Evolutionary conservation across 768 basidiomycete genomes (phyloP), one percentile per base, ranked within the genome.

Genomic region (Rhodotorula taiwanensis): DNA sequence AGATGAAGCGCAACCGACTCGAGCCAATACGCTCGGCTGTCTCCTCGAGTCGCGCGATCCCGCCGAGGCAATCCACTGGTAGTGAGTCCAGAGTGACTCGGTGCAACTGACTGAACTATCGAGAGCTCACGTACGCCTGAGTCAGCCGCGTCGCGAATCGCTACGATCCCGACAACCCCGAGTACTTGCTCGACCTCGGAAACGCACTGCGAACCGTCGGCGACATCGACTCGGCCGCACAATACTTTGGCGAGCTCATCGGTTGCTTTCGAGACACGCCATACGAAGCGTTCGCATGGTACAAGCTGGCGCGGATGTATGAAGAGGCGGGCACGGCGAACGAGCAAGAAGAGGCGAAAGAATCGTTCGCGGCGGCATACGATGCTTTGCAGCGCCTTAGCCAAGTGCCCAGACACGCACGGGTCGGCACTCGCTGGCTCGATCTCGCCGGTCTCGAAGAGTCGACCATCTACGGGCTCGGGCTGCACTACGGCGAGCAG

Each of bases 81-180:
- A 60, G 58, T 60, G 34, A 14, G 58, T 47, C 15, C 13, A 8
- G 8, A n/a, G n/a, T n/a, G n/a, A n/a, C n/a, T n/a, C n/a, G n/a
- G n/a, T n/a, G n/a, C n/a, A n/a, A n/a, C n/a, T n/a, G n/a, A n/a
- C n/a, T n/a, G n/a, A n/a, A n/a, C n/a, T n/a, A n/a, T n/a, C n/a
- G n/a, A n/a, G n/a, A n/a, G n/a, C n/a, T n/a, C n/a, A n/a, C n/a
- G n/a, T n/a, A n/a, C n/a, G n/a, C n/a, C n/a, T n/a, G n/a, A n/a
- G 10, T n/a, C 14, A 60, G 58, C 34, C 58, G 36, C 16, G 7
- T 45, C 44, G 58, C 58, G 5, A 18, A 52, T 2, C 33, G 23
- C 23, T 16, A 28, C n/a, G 49, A 11, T 0, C 47, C 49, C 28
- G 36, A 41, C 3, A 25, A 52, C 27, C 49, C 58, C 4, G 49